A percentile compares a stretch with the other conserved stretches of the same genome.
Conservation (phyloP, 2,329 filamentous ascomycete genomes). For the Alternaria brassicae region DNA sequence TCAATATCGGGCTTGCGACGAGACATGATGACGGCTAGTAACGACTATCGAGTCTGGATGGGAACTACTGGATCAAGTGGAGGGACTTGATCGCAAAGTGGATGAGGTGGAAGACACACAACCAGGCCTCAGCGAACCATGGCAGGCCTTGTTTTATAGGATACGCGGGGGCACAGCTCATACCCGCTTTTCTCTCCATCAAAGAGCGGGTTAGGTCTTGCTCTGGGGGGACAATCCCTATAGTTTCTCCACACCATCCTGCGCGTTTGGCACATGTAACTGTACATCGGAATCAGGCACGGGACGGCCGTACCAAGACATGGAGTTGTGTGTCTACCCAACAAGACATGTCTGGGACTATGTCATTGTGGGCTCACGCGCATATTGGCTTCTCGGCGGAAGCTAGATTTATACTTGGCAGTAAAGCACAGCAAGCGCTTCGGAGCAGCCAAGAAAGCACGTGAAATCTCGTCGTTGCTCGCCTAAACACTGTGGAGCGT, state of each 20-base stretch:
- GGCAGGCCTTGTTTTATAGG: constrained; percentile 21
- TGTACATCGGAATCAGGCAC: constrained; percentile 21
- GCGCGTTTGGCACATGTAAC: constrained; percentile 38
- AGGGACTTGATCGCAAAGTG: constrained; percentile 8
- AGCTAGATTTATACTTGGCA: constrained; percentile 25
- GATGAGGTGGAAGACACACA: constrained; percentile 8
- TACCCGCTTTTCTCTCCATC: constrained; percentile 16
- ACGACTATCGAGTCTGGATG: not conserved
- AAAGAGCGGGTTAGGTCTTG: constrained; percentile 13
- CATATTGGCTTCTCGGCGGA: constrained; percentile 29
- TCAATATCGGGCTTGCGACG: constrained; percentile 36
- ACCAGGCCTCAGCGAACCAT: constrained; percentile 3
- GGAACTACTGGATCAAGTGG: not conserved
- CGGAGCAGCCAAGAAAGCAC: constrained; percentile 18
- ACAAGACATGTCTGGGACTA: constrained; percentile 25
- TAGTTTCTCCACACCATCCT: constrained; percentile 20
- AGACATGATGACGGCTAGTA: constrained; percentile 26
- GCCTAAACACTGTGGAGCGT: not conserved
- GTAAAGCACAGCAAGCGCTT: constrained; percentile 19
- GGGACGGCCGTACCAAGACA: constrained; percentile 23
- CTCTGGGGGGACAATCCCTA: constrained; percentile 20
- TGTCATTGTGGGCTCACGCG: constrained; percentile 38
- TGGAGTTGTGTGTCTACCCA: constrained; percentile 6
- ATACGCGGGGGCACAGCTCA: constrained; percentile 6
- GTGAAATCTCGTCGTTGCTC: constrained; percentile 5